Base-by-base conservation (phyloP, 1,284 basidiomycete species). In the Pseudozyma thailandica region DNA sequence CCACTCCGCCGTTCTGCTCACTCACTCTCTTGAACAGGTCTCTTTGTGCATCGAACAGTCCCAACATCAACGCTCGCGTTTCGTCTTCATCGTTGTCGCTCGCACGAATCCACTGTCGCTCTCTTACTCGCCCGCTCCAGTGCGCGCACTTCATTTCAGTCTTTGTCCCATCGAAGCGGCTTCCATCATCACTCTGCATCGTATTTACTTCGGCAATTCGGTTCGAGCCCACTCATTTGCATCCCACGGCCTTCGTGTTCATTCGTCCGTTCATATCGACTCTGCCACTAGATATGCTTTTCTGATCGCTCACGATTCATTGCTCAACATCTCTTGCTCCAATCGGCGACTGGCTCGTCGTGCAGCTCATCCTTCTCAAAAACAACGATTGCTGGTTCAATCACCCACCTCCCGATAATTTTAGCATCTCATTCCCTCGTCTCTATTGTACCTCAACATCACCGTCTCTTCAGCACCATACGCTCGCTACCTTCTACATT, bases 281-380 rank as follows among this genome's bases (percentile, higher is more conserved):
- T 35, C 15, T n/a, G 15, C 13, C 6, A 9, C n/a, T 18, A 48
- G 44, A 23, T 27, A 63, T 56, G 54, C 48, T 44, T 37, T 20
- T 26, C 47, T 51, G 31, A 56, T 38, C 31, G 18, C 41, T 21
- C 25, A 48, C 21, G 21, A 20, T 21, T 42, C 27, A 10, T 44
- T 8, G 8, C 31, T 33, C 47, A 6, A 13, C 21, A 21, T 41
- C 21, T 23, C 16, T 26, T 12, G 21, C 51, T 35, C 38, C 25
- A 20, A 30, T 39, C 26, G 60, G 45, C 60, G 49, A 33, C 49
- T 16, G 53, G 44, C 21, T 63, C 60, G 50, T 52, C 60, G 27
- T 26, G 28, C 26, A 10, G 20, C 61, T 50, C 10, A 20, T 47
- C 18, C n/a, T 10, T 23, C 23, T 28, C 27, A 7, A 15, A n/a